Percentiles rank a stretch among this genome's conserved stretches.
Conservation (phyloP, 2,329 filamentous ascomycete species). For the Onygenales sp. region DNA sequence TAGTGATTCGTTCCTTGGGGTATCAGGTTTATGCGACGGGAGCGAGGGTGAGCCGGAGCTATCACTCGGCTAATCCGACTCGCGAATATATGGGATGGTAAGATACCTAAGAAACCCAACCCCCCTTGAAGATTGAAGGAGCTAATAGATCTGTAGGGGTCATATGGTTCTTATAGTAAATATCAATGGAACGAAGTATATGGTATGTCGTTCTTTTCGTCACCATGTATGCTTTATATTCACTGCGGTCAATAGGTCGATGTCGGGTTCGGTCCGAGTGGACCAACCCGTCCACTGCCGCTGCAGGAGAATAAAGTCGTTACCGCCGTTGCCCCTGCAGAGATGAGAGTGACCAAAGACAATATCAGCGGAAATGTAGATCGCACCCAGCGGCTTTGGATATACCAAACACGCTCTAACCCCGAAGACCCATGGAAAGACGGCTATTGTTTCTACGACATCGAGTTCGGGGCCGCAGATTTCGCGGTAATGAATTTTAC, state of each 20-base stretch:
- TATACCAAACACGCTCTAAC: constrained; percentile 51
- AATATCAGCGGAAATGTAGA: constrained; percentile 38
- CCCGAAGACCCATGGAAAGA: constrained; percentile 45
- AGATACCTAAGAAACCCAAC: constrained; percentile 6
- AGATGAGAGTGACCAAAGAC: constrained; percentile 45
- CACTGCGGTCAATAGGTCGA: constrained; percentile 43
- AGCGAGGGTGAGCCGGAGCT: constrained; percentile 34
- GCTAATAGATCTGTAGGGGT: constrained; percentile 18
- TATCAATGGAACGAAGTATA: constrained; percentile 38
- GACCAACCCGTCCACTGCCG: constrained; percentile 48
- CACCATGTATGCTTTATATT: neutral
- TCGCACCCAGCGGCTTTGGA: constrained; percentile 45
- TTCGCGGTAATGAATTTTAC: constrained; percentile 52
- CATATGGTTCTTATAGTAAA: constrained; percentile 56
- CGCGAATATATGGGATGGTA: constrained; percentile 41
- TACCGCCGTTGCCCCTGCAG: constrained; percentile 43
- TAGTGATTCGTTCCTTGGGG: constrained; percentile 43
- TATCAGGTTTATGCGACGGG: constrained; percentile 48
- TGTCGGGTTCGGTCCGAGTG: constrained; percentile 56
- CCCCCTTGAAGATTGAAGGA: neutral
- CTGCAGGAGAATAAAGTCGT: constrained; percentile 34
- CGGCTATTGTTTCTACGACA: constrained; percentile 57
- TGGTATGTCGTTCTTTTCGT: constrained; percentile 19
- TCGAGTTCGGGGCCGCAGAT: constrained; percentile 53
- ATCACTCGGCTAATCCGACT: constrained; percentile 25